Evolutionary conservation across 768 basidiomycete genomes (phyloP).

Genomic region (Austroboletus festivus): DNA sequence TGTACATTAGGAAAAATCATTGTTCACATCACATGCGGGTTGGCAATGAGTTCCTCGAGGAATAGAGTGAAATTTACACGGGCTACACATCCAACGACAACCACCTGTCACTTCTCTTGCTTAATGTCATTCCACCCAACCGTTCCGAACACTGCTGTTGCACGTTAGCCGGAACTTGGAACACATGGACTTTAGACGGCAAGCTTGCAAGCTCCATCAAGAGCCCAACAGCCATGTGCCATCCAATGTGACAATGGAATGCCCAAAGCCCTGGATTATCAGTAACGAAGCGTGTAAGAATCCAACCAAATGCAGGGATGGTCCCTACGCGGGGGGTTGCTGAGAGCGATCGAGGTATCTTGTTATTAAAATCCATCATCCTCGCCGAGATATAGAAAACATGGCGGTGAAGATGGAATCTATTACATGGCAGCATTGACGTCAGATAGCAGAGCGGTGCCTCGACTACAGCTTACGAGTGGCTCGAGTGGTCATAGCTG

Average conservation of each 20-base stretch:
- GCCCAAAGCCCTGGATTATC: constrained; percentile 47
- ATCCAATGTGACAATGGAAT: constrained; percentile 42
- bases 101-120: constrained; percentile 21
- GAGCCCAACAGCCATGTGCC: constrained; percentile 41
- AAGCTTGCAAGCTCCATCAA: constrained; percentile 40
- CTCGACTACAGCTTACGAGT: constrained; percentile 21
- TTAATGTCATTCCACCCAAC: constrained; percentile 20
- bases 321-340: constrained; percentile 40
- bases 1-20: no score
- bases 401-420: constrained; percentile 40
- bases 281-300: constrained; percentile 38
- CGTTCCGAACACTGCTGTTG: constrained; percentile 34
- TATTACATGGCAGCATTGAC: constrained; percentile 6
- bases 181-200: constrained; percentile 33
- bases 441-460: background rate
- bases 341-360: constrained; percentile 29
- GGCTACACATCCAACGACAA: constrained; percentile 16
- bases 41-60: no score
- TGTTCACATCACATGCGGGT: no score
- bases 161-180: constrained; percentile 35
- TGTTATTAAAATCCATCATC: constrained; percentile 34
- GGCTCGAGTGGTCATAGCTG: constrained; percentile 29
- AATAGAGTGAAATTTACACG: background rate
- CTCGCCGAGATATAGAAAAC: constrained; percentile 35
- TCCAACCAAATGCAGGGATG: constrained; percentile 38